Base-by-base conservation (phyloP, 306 rosid genomes). In the Vigna unguiculata region DNA sequence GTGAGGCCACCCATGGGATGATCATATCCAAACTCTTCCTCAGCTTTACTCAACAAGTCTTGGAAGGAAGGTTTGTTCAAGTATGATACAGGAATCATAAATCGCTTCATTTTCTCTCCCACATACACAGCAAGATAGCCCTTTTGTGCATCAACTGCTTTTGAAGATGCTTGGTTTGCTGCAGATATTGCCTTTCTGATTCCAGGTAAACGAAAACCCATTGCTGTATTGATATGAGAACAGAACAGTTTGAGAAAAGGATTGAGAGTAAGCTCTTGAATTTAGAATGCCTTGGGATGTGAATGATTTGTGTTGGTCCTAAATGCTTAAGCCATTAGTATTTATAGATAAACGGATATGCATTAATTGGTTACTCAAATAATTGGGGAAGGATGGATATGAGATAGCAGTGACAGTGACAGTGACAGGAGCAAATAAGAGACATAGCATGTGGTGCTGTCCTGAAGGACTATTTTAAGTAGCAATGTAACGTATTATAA, bases 401-500 rank as follows among this genome's bases (percentile, higher is more conserved):
- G 38, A 12, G 46, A 9, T 65, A 19, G 19, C 15, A 36, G n/a
- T 49, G 17, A 12, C 40, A 9, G 69, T 65, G 13, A 14, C 15
- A 36, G n/a, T 49, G 17, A 12, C 40, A 9, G 69, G 47, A 55
- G 28, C 62, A 30, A 71, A 7, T 0, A 12, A 6, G 20, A 81
- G 83, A 81, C 80, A 73, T 48, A 69, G 60, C 11, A 22, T 53
- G 16, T 43, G 48, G 45, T 40, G 11, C 12, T 40, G 45, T 40
- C 12, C 3, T 8, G 3, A 9, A 40, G 12, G 45, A 40, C 12
- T 40, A 8, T 40, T 3, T 40, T 40, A 40, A 40, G 1, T 9
- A 8, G 45, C 12, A 8, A 8, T 3, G 12, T 28, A 28, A 34
- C 40, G 1, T 34, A 9, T 40, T 9, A 9, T 43, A 43, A 2